Conservation (phyloP, 108 stramenopile species). For the Discostella pseudostelligera region DNA sequence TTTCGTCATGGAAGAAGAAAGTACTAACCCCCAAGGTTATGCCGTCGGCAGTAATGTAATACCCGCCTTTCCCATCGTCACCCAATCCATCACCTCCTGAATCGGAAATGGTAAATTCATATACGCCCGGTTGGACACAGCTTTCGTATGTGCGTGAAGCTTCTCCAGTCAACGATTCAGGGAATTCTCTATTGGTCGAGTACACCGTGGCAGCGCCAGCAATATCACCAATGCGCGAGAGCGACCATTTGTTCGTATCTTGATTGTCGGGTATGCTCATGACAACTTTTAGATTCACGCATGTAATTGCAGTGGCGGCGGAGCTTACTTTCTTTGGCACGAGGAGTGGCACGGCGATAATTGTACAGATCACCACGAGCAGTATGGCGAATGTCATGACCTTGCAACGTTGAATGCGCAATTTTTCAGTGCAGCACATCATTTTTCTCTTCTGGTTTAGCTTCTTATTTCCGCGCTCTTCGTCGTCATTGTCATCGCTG, state of each 20-base stretch:
- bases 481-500: constrained; percentile 3
- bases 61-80: constrained; percentile 28
- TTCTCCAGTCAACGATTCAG: not conserved
- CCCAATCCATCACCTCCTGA: constrained; percentile 35
- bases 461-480: not conserved
- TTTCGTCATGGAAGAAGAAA: constrained; percentile 43
- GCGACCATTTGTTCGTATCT: constrained; percentile 22
- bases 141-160: constrained; percentile 16
- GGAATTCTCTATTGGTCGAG: not conserved
- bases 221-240: constrained; percentile 7
- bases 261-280: constrained; percentile 10
- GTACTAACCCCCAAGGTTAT: constrained; percentile 36
- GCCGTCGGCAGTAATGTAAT: constrained; percentile 36
- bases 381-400: not conserved
- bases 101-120: constrained; percentile 30
- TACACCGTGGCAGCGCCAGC: not conserved
- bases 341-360: not conserved
- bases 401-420: not conserved
- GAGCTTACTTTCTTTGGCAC: not conserved
- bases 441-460: not conserved
- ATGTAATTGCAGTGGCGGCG: not conserved
- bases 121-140: constrained; percentile 38
- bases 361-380: not conserved
- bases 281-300: constrained; percentile 28
- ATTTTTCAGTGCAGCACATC: not conserved